Evolutionary conservation across 352 stramenopile genomes (phyloP).

Genomic region (Blastocystis sp.): DNA sequence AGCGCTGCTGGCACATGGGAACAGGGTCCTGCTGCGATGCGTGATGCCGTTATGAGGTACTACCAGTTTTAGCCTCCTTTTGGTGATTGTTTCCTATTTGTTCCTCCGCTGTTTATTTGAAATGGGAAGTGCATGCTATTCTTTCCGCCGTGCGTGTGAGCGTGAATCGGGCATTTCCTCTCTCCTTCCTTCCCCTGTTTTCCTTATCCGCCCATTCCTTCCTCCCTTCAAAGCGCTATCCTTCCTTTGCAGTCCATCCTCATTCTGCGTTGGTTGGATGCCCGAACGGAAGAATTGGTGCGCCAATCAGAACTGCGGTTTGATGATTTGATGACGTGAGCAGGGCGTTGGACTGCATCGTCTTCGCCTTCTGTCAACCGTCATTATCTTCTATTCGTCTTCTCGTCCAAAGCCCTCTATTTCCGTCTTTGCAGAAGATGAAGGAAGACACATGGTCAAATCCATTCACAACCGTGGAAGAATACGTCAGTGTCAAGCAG

Average conservation of each 20-base stretch:
- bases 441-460: slow-evolving; percentile 1
- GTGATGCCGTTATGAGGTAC: slow-evolving; percentile 40
- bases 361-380: slow-evolving; percentile 1
- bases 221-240: neutral
- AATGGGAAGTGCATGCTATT: neutral
- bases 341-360: neutral
- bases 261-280: neutral
- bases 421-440: neutral
- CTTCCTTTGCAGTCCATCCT: neutral
- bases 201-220: no score
- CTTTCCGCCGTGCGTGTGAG: no score
- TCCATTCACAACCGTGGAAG: slow-evolving; percentile 28
- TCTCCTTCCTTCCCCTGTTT: no score
- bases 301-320: no score
- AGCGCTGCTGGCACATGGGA: neutral
- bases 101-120: neutral
- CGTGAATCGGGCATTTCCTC: no score
- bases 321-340: no score
- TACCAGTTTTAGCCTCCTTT: neutral
- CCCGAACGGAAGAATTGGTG: neutral
- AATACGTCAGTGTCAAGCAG: slow-evolving; percentile 55
- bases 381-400: neutral
- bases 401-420: neutral
- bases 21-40: neutral
- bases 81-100: slow-evolving; percentile 13